These are phyloP conservation scores for Anthracocystis setariae DNA, from an alignment of 1,284 basidiomycete genomes.

Conservation along the genomic window DNA sequence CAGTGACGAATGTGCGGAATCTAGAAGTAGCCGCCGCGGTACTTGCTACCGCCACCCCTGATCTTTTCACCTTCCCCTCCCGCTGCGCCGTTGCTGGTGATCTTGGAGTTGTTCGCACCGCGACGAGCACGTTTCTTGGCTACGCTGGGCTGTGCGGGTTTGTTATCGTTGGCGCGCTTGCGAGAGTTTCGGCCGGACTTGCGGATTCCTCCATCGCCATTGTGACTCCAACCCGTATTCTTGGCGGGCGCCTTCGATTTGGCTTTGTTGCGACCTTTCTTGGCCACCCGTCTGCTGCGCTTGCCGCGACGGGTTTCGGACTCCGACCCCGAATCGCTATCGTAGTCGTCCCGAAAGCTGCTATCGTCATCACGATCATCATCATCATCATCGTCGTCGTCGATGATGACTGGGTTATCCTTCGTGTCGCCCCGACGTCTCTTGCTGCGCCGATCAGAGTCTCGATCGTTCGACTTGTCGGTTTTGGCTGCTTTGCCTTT, in stretches of 20 bases:
- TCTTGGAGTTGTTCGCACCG: background rate
- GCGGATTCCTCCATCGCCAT: slow-evolving; percentile 12
- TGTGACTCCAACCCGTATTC: slow-evolving; percentile 27
- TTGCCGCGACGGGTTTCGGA: background rate
- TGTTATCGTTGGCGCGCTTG: background rate
- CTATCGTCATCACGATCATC: background rate
- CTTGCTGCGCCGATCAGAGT: slow-evolving; percentile 8
- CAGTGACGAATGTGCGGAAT: background rate
- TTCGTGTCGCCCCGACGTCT: slow-evolving; percentile 7
- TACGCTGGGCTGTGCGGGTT: too few species aligned
- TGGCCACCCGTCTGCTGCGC: slow-evolving; percentile 4
- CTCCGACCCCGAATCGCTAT: slow-evolving; percentile 7
- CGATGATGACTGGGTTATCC: slow-evolving; percentile 13
- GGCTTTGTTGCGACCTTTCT: slow-evolving; percentile 9
- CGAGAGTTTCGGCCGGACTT: slow-evolving; percentile 19
- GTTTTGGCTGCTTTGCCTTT: background rate
- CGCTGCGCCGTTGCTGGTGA: background rate
- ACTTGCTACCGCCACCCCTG: slow-evolving; percentile 43
- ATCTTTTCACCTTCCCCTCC: slow-evolving; percentile 21
- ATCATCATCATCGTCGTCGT: slow-evolving; percentile 8
- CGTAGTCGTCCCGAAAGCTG: slow-evolving; percentile 12
- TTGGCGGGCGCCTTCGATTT: background rate
- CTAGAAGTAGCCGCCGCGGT: slow-evolving; percentile 45
- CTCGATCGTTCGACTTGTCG: background rate
- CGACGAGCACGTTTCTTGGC: background rate